A percentile compares a stretch with the other conserved stretches of the same genome.
Conservation (phyloP, 2,329 filamentous ascomycete genomes). For the Emergomyces pasteurianus region DNA sequence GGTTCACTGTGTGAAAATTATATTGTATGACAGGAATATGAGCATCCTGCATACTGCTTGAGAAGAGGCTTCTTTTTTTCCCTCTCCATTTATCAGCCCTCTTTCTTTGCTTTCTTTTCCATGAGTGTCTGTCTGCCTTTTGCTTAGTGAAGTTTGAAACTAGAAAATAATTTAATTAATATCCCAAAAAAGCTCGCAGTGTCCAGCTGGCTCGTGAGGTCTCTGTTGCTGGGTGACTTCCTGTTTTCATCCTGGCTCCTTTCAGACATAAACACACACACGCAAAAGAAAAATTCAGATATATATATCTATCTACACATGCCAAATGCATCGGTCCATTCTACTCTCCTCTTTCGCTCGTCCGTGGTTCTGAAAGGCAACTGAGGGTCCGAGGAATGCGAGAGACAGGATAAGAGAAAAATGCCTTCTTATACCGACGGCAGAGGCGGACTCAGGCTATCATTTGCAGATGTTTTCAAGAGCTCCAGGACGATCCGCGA, state of each 20-base stretch:
- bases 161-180: neutral
- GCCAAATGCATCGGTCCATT: neutral
- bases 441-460: constrained; percentile 7
- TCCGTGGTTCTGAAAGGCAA: neutral
- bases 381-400: neutral
- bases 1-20: neutral
- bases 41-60: neutral
- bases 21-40: neutral
- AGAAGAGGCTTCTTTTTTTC: neutral
- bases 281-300: too few species aligned
- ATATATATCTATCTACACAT: neutral
- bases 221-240: neutral
- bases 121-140: neutral
- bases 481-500: constrained; percentile 12
- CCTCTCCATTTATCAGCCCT: too few species aligned
- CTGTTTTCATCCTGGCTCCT: neutral
- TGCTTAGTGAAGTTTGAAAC: neutral
- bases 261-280: neutral
- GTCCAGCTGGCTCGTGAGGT: neutral
- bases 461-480: constrained; percentile 15
- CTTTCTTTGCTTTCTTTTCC: neutral
- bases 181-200: neutral
- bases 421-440: constrained; percentile 5
- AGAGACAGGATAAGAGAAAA: neutral
- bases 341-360: neutral